A percentile compares a stretch with the other conserved stretches of the same genome.
Evolutionary conservation across 2,329 filamentous ascomycete genomes (phyloP).

Genomic region (Trichoderma gracile): DNA sequence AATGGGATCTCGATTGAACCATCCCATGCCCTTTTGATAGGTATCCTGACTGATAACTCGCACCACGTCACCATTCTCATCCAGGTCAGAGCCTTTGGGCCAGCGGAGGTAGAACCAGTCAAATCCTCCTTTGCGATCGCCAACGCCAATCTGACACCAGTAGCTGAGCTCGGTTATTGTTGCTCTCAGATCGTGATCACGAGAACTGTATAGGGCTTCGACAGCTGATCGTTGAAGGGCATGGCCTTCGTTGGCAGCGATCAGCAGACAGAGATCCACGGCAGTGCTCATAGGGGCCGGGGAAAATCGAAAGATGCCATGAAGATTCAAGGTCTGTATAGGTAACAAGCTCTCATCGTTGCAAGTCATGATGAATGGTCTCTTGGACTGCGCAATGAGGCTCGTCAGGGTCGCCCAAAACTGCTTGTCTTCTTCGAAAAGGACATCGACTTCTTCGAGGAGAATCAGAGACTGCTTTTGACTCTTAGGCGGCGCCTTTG

Average conservation of each 20-base stretch:
- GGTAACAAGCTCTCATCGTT: constrained; percentile 87
- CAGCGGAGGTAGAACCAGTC: constrained; percentile 85
- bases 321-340: constrained; percentile 69
- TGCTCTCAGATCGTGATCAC: constrained; percentile 72
- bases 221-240: constrained; percentile 68
- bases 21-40: constrained; percentile 76
- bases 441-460: constrained; percentile 87
- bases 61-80: constrained; percentile 65
- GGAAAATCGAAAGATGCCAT: constrained; percentile 79
- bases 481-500: constrained; percentile 44
- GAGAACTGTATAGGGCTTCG: constrained; percentile 67
- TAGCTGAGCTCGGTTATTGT: constrained; percentile 84
- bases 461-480: constrained; percentile 96
- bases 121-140: constrained; percentile 81
- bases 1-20: constrained; percentile 64
- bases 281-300: constrained; percentile 67
- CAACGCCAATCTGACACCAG: constrained; percentile 96
- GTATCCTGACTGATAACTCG: constrained; percentile 81
- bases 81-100: constrained; percentile 69
- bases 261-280: constrained; percentile 75
- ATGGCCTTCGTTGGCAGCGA: constrained; percentile 90
- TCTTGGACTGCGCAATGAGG: constrained; percentile 80
- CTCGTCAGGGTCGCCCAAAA: constrained; percentile 85
- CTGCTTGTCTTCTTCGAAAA: constrained; percentile 93
- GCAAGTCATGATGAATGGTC: constrained; percentile 93